Base-by-base conservation (phyloP, 2,329 filamentous ascomycete genomes). In the Diaporthe citriasiana region DNA sequence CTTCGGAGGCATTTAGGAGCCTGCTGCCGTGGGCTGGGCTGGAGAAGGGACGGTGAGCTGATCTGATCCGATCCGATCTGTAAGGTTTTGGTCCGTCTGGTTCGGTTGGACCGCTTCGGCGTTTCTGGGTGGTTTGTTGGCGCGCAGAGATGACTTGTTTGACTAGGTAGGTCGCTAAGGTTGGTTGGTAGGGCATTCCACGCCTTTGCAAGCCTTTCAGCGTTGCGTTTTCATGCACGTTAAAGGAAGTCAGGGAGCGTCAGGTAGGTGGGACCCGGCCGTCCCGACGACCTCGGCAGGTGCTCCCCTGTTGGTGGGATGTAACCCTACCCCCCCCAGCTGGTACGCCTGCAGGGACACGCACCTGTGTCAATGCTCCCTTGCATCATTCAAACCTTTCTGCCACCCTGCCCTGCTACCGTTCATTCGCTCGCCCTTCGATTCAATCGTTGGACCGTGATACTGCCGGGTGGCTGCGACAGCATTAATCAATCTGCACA, bases 271-370 rank as follows among this genome's bases (percentile, higher is more conserved):
- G 42, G 30, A 19, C 45, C 63, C 47, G 63, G 63, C 15, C n/a
- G 33, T 40, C 10, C 63, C 63, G 63, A 68, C 63, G 47, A 53
- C 63, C 63, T 68, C 63, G 63, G 63, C 63, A 68, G 63, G 60
- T 66, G n/a, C 19, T n/a, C 33, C 30, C 60, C 60, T 66, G 60
- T 45, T 33, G 45, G 38, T 66, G 30, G 60, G 13, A 63, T 51
- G 60, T 51, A 66, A 65, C 60, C 60, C 42, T 51, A 15, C 22
- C 25, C 40, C 22, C 25, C 35, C 53, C 30, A 30, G 53, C 51
- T 22, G 9, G 17, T 15, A 56, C 56, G 51, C 13, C 10, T 25
- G 35, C 56, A 59, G 33, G 56, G 56, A 40, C 56, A 59, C 56
- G 56, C 56, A 40, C 50, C 30, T 22, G 19, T 7, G 53, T 3